Evolutionary conservation across 345 rosid genomes (phyloP), one percentile per base, ranked within the genome.

Genomic region (Eucalyptus curtisii): DNA sequence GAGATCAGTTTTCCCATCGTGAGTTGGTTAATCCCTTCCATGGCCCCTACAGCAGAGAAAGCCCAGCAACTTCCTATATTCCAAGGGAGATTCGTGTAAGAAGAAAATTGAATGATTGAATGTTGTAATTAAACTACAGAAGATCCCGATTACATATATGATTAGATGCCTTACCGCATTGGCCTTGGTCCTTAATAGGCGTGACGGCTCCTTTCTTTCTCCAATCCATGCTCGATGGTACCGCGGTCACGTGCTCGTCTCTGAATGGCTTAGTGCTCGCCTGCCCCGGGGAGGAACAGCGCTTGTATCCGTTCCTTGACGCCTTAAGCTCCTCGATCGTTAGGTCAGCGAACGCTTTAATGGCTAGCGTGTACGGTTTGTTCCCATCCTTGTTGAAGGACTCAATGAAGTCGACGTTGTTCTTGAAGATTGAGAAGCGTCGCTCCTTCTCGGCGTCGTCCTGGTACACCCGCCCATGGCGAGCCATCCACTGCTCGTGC

Each of bases 291-390:
- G 1, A 15, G 10, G 44, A 13, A 8, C 52, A 66, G 85, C 86
- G 61, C 47, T 13, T 79, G 86, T 86, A 90, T 19, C 91, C 90
- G n/a, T 47, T 90, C 20, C 87, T 86, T 12, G 82, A 49, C 27
- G 88, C 86, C 42, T 19, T 42, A 79, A 93, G 90, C 87, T 91
- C 93, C 66, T 91, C 88, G 50, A 61, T 90, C 17, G 92, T 92
- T 42, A 53, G 68, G 52, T 94, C 94, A 1, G 92, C 91, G 85
- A 94, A 93, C 48, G 50, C 87, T 31, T 92, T 94, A 49, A 94
- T 15, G 44, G 90, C 82, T n/a, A 94, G 89, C 90, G 86, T 90
- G 89, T 94, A 94, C 24, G 91, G 45, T n/a, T 59, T 86, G 10
- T 86, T 48, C 19, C 88, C 89, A 2, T 55, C 90, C 8, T 87